Evolutionary conservation across 306 rosid species (phyloP), one percentile per base, ranked within the genome.

Genomic region (Vicia faba): DNA sequence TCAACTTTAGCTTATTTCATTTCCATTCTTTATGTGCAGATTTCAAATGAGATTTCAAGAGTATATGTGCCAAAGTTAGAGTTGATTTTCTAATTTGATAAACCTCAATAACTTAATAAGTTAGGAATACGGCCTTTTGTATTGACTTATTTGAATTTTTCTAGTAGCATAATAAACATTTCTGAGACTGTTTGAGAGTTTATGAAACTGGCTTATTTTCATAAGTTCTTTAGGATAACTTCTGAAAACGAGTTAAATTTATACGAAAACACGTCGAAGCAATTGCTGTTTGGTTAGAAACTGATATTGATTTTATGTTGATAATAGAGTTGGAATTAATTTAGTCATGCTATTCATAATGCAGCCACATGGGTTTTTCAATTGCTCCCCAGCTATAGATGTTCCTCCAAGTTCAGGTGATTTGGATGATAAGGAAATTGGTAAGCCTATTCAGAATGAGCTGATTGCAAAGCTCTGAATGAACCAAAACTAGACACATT

Each of bases 291-390:
- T 28, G 28, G 51, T 51, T 11, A 5, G 13, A 44, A 65, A 43
- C 41, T 36, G 58, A 55, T 66, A 44, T 13, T 45, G 43, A 35
- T 54, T 36, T 45, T 67, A 0, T 56, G 45, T 57, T 26, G 7
- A 31, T 29, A 43, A 31, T 29, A 43, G 39, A 49, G 16, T 41
- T 48, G 65, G 61, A 64, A 72, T 33, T 72, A 15, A 68, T 48
- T 44, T 18, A 11, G 33, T 71, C 4, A 7, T 74, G 11, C 4
- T 35, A 38, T 69, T 71, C 9, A 39, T 74, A 70, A 54, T 78
- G 83, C 87, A 83, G 93, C 93, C 92, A 35, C 91, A 89, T 72
- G 96, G 92, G 7, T 89, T 89, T 85, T 89, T 86, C 65, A 89
- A 86, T 31, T 79, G 84, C 85, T 89, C 92, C 16, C 81, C 90